These are phyloP conservation scores for Xylariomycetidae sp. DNA, from an alignment of 2,329 filamentous ascomycete species.

Conservation along the genomic window DNA sequence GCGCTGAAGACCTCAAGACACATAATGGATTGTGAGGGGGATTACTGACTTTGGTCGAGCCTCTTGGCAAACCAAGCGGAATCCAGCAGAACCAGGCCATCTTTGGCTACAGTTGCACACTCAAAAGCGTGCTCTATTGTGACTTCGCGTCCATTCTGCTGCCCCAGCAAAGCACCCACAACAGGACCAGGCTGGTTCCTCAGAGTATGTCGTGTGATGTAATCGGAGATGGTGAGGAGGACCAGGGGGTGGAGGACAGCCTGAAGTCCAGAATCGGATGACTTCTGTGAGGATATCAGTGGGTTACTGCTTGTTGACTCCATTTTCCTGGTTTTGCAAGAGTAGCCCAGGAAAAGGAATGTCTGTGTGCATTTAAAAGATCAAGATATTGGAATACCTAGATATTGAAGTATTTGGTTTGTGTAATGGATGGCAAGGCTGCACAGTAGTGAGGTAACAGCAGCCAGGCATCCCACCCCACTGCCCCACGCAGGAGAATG, in stretches of 20 bases:
- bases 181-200: conserved; percentile 71
- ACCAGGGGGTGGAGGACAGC: conserved; percentile 89
- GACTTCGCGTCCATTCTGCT: conserved; percentile 84
- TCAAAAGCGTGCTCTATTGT: conserved; percentile 94
- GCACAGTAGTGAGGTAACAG: no score
- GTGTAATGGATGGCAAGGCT: no score
- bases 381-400: conserved; percentile 4
- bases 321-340: conserved; percentile 36
- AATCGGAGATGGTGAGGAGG: conserved; percentile 93
- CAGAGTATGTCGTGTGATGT: conserved; percentile 85
- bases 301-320: conserved; percentile 44
- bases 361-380: conserved; percentile 2
- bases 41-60: conserved; percentile 73
- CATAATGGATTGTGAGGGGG: not conserved
- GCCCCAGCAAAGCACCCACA: conserved; percentile 82
- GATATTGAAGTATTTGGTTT: conserved; percentile 8
- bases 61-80: conserved; percentile 69
- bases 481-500: no score
- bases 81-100: conserved; percentile 60
- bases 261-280: conserved; percentile 69
- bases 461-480: no score
- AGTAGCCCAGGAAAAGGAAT: not conserved
- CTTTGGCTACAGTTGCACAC: conserved; percentile 53
- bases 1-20: not conserved
- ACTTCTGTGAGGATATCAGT: conserved; percentile 62